Conservation (phyloP, 768 basidiomycete species). For the Tulasnella sp. region DNA sequence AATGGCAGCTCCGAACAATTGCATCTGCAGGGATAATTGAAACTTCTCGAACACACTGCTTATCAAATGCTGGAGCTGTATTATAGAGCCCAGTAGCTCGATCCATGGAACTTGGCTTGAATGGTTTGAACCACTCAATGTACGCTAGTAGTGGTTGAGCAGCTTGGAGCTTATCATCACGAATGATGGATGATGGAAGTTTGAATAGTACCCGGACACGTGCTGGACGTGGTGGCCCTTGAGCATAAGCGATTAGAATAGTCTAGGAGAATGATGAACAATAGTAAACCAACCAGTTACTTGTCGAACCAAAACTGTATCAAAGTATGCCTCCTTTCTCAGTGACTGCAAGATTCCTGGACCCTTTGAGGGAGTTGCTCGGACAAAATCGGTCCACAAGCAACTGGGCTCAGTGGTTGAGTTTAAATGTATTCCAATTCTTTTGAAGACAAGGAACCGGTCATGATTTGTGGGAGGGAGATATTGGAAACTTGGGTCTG, state of each 20-base stretch:
- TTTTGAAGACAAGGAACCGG: background rate
- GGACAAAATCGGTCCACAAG: background rate
- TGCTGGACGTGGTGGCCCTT: background rate
- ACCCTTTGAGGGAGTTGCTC: background rate
- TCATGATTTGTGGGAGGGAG: background rate
- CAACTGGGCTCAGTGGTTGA: background rate
- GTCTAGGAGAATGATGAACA: background rate
- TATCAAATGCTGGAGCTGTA: background rate
- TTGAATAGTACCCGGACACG: constrained; percentile 21
- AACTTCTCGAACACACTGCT: too few species aligned
- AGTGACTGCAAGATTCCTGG: background rate
- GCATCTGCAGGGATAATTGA: background rate
- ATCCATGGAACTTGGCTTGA: background rate
- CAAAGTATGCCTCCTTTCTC: constrained; percentile 8
- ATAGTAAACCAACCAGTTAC: background rate
- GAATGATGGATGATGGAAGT: constrained; percentile 21
- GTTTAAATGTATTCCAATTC: background rate
- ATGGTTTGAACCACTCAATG: constrained; percentile 27
- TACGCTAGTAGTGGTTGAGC: constrained; percentile 25
- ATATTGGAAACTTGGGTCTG: background rate
- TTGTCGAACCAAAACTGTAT: constrained; percentile 18
- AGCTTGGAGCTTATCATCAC: constrained; percentile 15
- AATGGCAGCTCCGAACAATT: background rate
- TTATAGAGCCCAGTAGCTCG: background rate
- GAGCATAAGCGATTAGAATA: background rate